These are phyloP conservation scores for Gossypium davidsonii DNA, from an alignment of 441 rosid species.

Conservation along the genomic window DNA sequence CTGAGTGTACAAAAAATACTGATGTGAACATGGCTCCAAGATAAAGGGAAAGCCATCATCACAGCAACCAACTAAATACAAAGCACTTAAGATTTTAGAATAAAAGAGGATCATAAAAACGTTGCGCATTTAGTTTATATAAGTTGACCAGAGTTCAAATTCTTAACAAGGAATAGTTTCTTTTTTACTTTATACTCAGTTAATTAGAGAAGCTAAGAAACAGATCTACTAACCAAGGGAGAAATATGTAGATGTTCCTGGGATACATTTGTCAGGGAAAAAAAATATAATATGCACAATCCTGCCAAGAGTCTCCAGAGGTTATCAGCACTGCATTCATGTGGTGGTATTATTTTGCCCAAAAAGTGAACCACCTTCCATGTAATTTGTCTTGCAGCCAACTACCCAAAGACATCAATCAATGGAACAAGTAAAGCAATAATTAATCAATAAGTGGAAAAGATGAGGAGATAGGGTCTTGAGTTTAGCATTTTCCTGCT, in stretches of 20 bases:
- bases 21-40: background rate
- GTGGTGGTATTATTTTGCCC: conserved; percentile 16
- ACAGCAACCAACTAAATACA: background rate
- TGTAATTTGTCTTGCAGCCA: background rate
- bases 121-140: background rate
- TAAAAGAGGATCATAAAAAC: background rate
- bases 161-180: conserved; percentile 2
- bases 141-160: background rate
- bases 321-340: conserved; percentile 40
- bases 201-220: conserved; percentile 11
- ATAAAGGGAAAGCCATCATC: background rate
- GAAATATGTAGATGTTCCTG: conserved; percentile 65
- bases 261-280: conserved; percentile 78
- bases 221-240: conserved; percentile 68
- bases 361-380: background rate
- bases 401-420: background rate
- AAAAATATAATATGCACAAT: conserved; percentile 67
- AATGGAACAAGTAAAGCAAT: background rate
- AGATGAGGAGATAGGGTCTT: background rate
- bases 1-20: background rate
- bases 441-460: background rate
- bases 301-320: conserved; percentile 50
- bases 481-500: background rate
- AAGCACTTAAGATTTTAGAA: background rate
- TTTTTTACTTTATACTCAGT: background rate